phyloP scores from a whole-genome alignment of 208 protist species.

The Trypanosoma mega region DNA sequence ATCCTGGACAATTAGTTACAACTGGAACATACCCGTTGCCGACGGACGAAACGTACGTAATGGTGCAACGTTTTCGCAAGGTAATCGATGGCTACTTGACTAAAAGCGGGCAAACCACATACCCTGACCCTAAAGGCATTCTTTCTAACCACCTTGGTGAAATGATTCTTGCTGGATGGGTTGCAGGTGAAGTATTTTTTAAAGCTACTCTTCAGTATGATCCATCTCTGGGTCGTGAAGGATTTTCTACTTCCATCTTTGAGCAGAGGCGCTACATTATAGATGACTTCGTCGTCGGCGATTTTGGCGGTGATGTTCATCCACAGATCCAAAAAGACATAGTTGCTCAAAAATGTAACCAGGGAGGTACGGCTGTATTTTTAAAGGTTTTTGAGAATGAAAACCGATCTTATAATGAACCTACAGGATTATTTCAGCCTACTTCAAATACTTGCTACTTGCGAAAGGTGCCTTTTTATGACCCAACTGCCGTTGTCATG shows the following conservation, averaged over 20 bases:
- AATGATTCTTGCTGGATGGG: constrained; percentile 29
- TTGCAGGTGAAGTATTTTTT: constrained; percentile 19
- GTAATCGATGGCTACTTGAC: constrained; percentile 43
- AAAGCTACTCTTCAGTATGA: background rate
- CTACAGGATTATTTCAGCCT: constrained; percentile 7
- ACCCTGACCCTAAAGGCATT: constrained; percentile 13
- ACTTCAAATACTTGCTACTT: constrained; percentile 12
- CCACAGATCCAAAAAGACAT: constrained; percentile 20
- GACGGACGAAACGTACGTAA: constrained; percentile 18
- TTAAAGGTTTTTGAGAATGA: constrained; percentile 17
- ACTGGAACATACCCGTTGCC: constrained; percentile 38
- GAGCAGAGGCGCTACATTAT: constrained; percentile 55
- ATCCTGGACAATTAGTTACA: constrained; percentile 32
- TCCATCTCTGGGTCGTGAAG: constrained; percentile 9
- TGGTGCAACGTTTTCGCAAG: constrained; percentile 33
- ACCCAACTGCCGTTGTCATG: background rate
- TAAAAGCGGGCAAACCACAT: constrained; percentile 18
- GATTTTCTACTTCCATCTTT: constrained; percentile 31
- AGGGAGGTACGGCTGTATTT: constrained; percentile 30
- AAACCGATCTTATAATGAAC: constrained; percentile 1
- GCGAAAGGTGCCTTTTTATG: background rate
- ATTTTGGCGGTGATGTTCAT: constrained; percentile 43
- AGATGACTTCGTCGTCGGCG: constrained; percentile 49
- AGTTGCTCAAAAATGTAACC: constrained; percentile 47
- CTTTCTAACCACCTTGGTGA: constrained; percentile 17